Conservation (phyloP, 2,329 filamentous ascomycete genomes). For the Sclerotinia nivalis region DNA sequence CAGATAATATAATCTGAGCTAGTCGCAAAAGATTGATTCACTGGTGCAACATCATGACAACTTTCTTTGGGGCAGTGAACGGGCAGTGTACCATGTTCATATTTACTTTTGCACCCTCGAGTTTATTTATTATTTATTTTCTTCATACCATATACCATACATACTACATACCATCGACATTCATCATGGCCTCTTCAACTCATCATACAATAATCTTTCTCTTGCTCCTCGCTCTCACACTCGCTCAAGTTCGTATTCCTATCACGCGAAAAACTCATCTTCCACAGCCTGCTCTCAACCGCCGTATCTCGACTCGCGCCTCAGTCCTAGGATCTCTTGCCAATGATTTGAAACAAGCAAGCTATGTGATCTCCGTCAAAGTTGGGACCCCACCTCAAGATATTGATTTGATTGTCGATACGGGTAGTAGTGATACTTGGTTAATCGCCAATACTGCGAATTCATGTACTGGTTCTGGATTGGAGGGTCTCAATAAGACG, state of each 20-base stretch:
- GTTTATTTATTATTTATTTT: background rate
- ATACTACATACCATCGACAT: background rate
- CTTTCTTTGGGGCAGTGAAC: background rate
- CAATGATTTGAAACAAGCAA: constrained; percentile 58
- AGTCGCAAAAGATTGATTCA: background rate
- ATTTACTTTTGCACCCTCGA: background rate
- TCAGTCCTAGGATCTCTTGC: constrained; percentile 27
- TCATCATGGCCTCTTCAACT: background rate
- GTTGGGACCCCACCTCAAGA: constrained; percentile 59
- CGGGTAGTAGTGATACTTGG: constrained; percentile 64
- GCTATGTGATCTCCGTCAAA: constrained; percentile 49
- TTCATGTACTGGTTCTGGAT: constrained; percentile 28
- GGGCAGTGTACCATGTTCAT: background rate
- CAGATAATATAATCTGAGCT: too few species aligned
- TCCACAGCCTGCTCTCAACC: background rate
- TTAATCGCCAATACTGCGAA: constrained; percentile 44
- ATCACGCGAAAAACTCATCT: background rate
- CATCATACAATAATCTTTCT: background rate
- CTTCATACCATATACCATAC: background rate
- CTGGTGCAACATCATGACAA: background rate
- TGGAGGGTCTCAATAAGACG: constrained; percentile 34
- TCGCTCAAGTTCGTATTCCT: constrained; percentile 7
- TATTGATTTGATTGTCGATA: constrained; percentile 58
- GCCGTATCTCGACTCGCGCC: constrained; percentile 24
- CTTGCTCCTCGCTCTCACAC: background rate